Evolutionary conservation across 495 filamentous ascomycete species (phyloP).

Genomic region (Penicillium canescens): DNA sequence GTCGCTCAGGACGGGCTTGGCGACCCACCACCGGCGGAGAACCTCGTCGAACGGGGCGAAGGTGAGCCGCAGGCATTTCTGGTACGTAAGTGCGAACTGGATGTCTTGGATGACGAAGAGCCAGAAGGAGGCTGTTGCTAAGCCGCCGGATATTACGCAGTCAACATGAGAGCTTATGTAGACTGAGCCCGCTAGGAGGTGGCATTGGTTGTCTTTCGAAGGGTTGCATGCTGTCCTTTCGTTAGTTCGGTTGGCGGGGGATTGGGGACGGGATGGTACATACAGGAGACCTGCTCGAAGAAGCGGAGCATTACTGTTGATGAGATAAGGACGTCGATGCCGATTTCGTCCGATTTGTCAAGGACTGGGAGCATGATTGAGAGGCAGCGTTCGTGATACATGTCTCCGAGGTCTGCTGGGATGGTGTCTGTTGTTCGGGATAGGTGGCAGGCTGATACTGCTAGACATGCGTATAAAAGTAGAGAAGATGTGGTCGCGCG

Average conservation of each 20-base stretch:
- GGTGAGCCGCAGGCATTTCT: slow-evolving; percentile 37
- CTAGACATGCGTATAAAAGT: slow-evolving; percentile 41
- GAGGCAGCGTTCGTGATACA: slow-evolving; percentile 44
- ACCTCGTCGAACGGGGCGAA: slow-evolving; percentile 38
- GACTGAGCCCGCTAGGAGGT: slow-evolving; percentile 45
- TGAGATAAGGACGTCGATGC: slow-evolving; percentile 42
- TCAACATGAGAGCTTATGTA: slow-evolving; percentile 45
- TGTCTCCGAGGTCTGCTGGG: slow-evolving; percentile 35
- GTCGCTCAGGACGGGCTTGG: slow-evolving; percentile 29
- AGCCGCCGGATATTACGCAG: slow-evolving; percentile 38
- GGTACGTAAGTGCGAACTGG: slow-evolving; percentile 40
- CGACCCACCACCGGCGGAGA: slow-evolving; percentile 33
- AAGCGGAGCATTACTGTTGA: slow-evolving; percentile 45
- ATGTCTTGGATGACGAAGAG: slow-evolving; percentile 47
- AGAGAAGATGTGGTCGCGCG: slow-evolving; percentile 36
- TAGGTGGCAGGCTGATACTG: slow-evolving; percentile 43
- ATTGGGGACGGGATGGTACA: slow-evolving; percentile 1
- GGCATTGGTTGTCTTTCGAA: slow-evolving; percentile 39
- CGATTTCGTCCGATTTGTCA: slow-evolving; percentile 35
- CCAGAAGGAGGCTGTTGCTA: slow-evolving; percentile 45
- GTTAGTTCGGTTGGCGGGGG: background rate
- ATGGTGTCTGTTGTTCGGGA: slow-evolving; percentile 36
- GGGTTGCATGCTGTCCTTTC: slow-evolving; percentile 29
- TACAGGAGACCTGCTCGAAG: slow-evolving; percentile 45
- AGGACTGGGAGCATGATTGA: slow-evolving; percentile 41